Evolutionary conservation across 108 stramenopile genomes (phyloP).

Genomic region (Discostella stelligeroides): DNA sequence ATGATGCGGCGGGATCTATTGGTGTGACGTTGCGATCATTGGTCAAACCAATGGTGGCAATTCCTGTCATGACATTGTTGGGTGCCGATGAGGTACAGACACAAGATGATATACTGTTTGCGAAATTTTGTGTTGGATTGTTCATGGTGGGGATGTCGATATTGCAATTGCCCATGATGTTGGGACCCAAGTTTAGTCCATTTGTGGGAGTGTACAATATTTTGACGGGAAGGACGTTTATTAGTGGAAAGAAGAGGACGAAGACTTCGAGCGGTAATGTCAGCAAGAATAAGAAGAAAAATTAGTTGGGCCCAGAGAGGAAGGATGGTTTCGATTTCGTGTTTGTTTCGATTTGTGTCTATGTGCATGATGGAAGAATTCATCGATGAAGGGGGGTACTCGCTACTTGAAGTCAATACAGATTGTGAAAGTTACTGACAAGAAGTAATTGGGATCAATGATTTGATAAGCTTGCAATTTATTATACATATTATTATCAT

Average conservation of each 20-base stretch:
- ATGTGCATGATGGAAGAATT: too few relatives aligned
- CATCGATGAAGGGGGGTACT: too few relatives aligned
- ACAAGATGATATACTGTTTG: slow-evolving; percentile 66
- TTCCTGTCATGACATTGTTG: slow-evolving; percentile 37
- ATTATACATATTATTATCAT: too few relatives aligned
- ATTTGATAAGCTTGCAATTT: too few relatives aligned
- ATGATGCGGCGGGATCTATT: slow-evolving; percentile 65
- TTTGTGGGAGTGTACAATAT: slow-evolving; percentile 30
- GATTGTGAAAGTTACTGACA: too few relatives aligned
- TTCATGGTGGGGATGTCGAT: slow-evolving; percentile 77
- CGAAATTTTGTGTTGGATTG: slow-evolving; percentile 49
- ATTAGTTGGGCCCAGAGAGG: slow-evolving; percentile 13
- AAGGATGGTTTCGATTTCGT: too few relatives aligned
- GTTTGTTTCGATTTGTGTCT: too few relatives aligned
- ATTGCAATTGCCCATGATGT: slow-evolving; percentile 63
- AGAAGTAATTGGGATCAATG: too few relatives aligned
- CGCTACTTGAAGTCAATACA: too few relatives aligned
- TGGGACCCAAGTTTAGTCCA: slow-evolving; percentile 76
- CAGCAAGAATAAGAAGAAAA: slow-evolving; percentile 32
- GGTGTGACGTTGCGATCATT: slow-evolving; percentile 55
- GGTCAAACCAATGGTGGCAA: slow-evolving; percentile 27
- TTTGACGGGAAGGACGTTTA: not conserved
- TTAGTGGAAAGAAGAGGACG: slow-evolving; percentile 23
- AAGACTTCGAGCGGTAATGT: not conserved
- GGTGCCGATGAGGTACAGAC: slow-evolving; percentile 42